These are phyloP conservation scores for Phytopythium delawarense DNA, from an alignment of 352 stramenopile genomes.

Conservation along the genomic window DNA sequence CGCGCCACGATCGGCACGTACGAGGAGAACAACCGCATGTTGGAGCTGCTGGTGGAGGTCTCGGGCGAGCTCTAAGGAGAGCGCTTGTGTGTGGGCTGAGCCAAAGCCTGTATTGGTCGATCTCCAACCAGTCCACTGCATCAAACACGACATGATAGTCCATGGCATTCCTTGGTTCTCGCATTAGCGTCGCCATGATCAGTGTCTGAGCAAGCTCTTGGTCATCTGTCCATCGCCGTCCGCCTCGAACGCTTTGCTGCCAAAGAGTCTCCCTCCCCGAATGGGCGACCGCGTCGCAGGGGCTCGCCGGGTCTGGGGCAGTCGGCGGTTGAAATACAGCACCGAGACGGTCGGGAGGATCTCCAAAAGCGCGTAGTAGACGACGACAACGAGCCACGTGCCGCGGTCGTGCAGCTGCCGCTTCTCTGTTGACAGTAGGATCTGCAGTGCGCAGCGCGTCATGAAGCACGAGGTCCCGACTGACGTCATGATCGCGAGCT, in stretches of 20 bases:
- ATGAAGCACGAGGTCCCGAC: conserved; percentile 86
- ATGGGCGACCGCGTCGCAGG: conserved; percentile 38
- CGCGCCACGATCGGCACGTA: conserved; percentile 93
- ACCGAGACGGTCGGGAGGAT: conserved; percentile 73
- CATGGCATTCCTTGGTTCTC: background rate
- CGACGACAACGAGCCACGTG: conserved; percentile 76
- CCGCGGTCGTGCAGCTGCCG: conserved; percentile 68
- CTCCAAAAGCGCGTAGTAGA: conserved; percentile 81
- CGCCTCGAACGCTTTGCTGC: conserved; percentile 33
- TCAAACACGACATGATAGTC: background rate
- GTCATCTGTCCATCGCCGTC: conserved; percentile 4
- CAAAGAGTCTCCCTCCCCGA: conserved; percentile 38
- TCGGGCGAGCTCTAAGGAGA: conserved; percentile 40
- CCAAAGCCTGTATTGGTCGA: background rate
- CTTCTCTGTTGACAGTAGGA: conserved; percentile 65
- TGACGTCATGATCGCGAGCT: conserved; percentile 71
- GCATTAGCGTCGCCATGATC: background rate
- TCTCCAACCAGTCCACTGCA: background rate
- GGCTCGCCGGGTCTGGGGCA: conserved; percentile 41
- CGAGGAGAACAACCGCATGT: conserved; percentile 93
- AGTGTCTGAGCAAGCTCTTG: conserved; percentile 31
- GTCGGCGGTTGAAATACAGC: conserved; percentile 80
- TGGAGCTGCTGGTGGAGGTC: conserved; percentile 77
- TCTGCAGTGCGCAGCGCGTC: conserved; percentile 58
- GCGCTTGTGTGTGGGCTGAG: background rate